Base-by-base conservation (phyloP, 306 rosid genomes). In the Castanea mollissima region DNA sequence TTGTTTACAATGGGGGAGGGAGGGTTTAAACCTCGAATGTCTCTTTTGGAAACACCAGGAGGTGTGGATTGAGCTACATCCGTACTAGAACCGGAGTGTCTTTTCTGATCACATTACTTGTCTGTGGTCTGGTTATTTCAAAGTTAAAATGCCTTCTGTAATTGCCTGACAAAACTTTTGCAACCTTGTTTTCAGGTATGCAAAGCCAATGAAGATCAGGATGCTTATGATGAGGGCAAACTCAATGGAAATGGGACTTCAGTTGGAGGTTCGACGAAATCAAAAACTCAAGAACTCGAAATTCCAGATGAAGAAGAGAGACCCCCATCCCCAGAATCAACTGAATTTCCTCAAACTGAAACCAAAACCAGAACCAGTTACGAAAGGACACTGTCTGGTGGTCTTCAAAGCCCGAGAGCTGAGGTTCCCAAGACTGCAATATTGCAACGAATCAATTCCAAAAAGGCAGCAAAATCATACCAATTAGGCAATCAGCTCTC, bases 341-440 rank as follows among this genome's bases (percentile, higher is more conserved):
- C 81, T 49, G 85, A 82, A 82, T 82, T 59, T 13, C 71, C 75
- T 56, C 72, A 62, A 83, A 72, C 73, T 8, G 76, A 18, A 79
- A 4, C 80, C 0, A 83, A 69, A 35, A 65, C 55, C 55, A 78
- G 58, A 35, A 65, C 55, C 55, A 78, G 58, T 75, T 95, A 88
- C 73, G 72, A 80, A 72, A 89, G 99, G 80, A 93, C 98, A 3
- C 87, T 95, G 55, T 95, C 99, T 3, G 99, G 97, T 14, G 99
- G 98, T 51, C 96, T 95, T 80, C 94, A 89, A 55, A 93, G 98
- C 71, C 99, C 96, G n/a, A 90, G 92, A 79, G 86, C 94, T 6
- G 97, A 93, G 49, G 93, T 95, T 15, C 92, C 97, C 3, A 82
- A 82, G 79, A 87, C 73, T 69, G 82, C 94, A 41, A 91, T 95